Percentiles rank a stretch among this genome's conserved stretches.
Evolutionary conservation across 352 stramenopile genomes (phyloP).

Genomic region (Albugo candida): DNA sequence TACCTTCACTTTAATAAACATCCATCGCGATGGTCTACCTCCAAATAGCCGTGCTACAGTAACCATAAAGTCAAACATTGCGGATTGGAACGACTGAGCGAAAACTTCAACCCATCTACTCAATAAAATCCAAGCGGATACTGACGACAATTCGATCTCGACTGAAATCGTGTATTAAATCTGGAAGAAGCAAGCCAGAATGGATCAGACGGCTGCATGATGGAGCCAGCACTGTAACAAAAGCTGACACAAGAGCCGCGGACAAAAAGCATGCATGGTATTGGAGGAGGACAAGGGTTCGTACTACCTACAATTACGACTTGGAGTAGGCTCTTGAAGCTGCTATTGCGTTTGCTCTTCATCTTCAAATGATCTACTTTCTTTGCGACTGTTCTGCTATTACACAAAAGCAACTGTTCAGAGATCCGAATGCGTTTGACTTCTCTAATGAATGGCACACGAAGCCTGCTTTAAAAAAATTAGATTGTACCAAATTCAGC

Average conservation of each 20-base stretch:
- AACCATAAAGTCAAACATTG: no score
- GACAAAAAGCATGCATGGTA: constrained; percentile 51
- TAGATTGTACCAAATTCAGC: constrained; percentile 21
- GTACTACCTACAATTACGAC: constrained; percentile 62
- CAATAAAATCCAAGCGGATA: no score
- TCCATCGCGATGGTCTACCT: no score
- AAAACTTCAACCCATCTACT: no score
- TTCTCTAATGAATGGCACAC: constrained; percentile 51
- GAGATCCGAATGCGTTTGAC: constrained; percentile 43
- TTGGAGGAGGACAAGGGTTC: constrained; percentile 77
- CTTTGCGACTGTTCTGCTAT: constrained; percentile 36
- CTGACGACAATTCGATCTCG: no score
- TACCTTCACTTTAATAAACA: no score
- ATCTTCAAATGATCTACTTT: constrained; percentile 56
- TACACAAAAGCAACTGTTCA: background rate
- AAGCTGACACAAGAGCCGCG: no score
- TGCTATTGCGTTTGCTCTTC: constrained; percentile 36
- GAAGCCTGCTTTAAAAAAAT: constrained; percentile 50
- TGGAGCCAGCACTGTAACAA: constrained; percentile 8
- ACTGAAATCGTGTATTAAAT: no score
- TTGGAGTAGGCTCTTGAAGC: constrained; percentile 55
- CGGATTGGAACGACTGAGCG: no score
- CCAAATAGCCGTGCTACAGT: no score
- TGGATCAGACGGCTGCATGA: constrained; percentile 61
- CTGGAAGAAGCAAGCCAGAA: constrained; percentile 19